Evolutionary conservation across 192 early-diverging fungal species (phyloP).

Genomic region (Coemansia sp.): DNA sequence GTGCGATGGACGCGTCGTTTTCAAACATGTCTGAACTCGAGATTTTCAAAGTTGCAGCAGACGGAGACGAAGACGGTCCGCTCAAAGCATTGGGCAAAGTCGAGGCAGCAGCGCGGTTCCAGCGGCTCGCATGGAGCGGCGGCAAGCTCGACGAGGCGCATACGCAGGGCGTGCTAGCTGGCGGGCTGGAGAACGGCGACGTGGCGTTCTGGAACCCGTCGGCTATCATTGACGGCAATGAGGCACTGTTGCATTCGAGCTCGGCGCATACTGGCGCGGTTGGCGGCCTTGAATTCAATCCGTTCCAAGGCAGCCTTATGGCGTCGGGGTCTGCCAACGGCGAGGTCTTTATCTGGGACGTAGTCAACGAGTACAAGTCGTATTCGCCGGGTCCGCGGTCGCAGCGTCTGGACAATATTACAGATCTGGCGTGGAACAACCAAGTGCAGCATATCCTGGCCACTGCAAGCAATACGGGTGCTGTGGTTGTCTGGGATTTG

Average conservation of each 20-base stretch:
- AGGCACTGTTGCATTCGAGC: constrained; percentile 64
- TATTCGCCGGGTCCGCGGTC: constrained; percentile 86
- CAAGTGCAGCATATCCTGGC: constrained; percentile 92
- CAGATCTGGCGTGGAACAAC: constrained; percentile 88
- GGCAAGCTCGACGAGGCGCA: constrained; percentile 11
- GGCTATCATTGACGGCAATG: constrained; percentile 64
- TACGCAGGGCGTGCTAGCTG: constrained; percentile 74
- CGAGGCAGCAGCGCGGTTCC: constrained; percentile 62
- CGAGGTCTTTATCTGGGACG: constrained; percentile 95
- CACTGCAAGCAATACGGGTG: constrained; percentile 84
- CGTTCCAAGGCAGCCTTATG: constrained; percentile 79
- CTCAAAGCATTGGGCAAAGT: constrained; percentile 27
- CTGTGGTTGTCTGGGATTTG: constrained; percentile 97
- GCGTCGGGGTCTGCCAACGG: constrained; percentile 88
- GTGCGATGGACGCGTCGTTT: constrained; percentile 95
- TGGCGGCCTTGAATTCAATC: constrained; percentile 90
- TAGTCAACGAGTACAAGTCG: constrained; percentile 81
- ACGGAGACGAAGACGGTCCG: constrained; percentile 8
- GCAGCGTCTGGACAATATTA: constrained; percentile 83
- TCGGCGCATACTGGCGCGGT: constrained; percentile 85
- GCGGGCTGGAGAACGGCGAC: constrained; percentile 94
- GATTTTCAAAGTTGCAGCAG: constrained; percentile 70
- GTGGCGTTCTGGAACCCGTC: constrained; percentile 83
- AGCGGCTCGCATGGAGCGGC: constrained; percentile 80
- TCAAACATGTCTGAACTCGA: constrained; percentile 86